Percentiles rank a stretch among this genome's conserved stretches.
Evolutionary conservation across 2,329 filamentous ascomycete species (phyloP).

Genomic region (Tolypocladium cylindrosporum): DNA sequence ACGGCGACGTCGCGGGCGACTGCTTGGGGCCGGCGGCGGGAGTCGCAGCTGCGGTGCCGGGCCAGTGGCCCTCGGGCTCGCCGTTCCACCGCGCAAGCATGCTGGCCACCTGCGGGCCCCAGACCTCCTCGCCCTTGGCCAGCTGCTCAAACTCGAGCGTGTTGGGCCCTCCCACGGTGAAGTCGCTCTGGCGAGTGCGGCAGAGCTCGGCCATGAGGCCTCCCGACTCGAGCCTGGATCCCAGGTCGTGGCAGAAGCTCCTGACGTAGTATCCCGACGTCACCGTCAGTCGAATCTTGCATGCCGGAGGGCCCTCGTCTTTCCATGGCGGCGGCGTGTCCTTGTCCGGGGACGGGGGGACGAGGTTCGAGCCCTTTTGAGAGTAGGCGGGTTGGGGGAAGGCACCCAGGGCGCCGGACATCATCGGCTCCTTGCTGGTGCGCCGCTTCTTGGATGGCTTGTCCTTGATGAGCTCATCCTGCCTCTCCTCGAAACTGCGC

Average conservation of each 20-base stretch:
- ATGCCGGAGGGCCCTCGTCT: conserved; percentile 62
- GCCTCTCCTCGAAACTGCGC: conserved; percentile 46
- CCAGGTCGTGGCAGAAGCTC: conserved; percentile 86
- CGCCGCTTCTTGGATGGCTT: conserved; percentile 25
- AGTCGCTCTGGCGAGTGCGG: conserved; percentile 73
- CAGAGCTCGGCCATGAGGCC: conserved; percentile 80
- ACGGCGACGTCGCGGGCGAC: conserved; percentile 9
- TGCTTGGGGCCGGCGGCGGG: conserved; percentile 3
- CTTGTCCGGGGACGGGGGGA: conserved; percentile 35
- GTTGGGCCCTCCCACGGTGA: conserved; percentile 58
- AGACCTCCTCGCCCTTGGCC: conserved; percentile 65
- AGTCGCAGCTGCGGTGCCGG: conserved; percentile 1
- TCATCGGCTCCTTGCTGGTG: conserved; percentile 29
- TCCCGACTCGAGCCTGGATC: conserved; percentile 68
- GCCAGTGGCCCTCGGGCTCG: conserved; percentile 17
- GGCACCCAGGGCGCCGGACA: conserved; percentile 47
- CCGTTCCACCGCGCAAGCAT: conserved; percentile 36
- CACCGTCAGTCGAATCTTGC: conserved; percentile 79
- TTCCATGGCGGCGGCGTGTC: conserved; percentile 45
- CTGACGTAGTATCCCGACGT: conserved; percentile 96
- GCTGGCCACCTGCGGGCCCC: conserved; percentile 61
- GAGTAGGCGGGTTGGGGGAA: conserved; percentile 33
- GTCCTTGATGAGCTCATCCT: conserved; percentile 47
- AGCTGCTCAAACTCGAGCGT: conserved; percentile 74
- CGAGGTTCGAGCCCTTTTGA: conserved; percentile 39